Percentiles rank a stretch among this genome's conserved stretches.
Conservation (phyloP, 2,329 filamentous ascomycete genomes). For the Fusarium albosuccineum region DNA sequence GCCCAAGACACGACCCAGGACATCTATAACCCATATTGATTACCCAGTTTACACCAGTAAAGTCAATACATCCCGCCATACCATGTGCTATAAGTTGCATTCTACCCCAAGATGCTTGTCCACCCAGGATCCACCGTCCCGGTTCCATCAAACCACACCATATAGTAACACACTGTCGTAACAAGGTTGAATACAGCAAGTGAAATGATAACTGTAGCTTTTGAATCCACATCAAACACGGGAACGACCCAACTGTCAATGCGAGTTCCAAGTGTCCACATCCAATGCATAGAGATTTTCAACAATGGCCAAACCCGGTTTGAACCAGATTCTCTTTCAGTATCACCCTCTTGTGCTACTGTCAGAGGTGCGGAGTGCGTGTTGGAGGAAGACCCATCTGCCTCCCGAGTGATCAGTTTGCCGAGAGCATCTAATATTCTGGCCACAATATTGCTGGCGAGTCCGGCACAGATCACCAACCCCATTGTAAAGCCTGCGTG, state of each 20-base stretch:
- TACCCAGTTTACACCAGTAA: too few species aligned
- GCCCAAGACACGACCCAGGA: too few species aligned
- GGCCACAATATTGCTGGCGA: background rate
- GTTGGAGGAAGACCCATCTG: background rate
- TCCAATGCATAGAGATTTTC: fast-evolving
- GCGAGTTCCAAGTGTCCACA: background rate
- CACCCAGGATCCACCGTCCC: conserved; percentile 6
- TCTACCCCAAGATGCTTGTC: conserved; percentile 13
- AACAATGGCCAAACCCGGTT: fast-evolving
- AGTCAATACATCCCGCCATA: too few species aligned
- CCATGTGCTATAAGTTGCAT: too few species aligned
- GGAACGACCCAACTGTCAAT: conserved; percentile 1
- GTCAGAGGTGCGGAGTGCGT: too few species aligned
- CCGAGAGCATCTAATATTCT: background rate
- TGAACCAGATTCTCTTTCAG: background rate
- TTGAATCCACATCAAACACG: background rate
- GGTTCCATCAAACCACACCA: conserved; percentile 18
- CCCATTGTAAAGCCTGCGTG: background rate
- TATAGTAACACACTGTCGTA: conserved; percentile 14
- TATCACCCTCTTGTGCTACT: fast-evolving
- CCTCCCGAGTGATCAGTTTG: background rate
- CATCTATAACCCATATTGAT: too few species aligned
- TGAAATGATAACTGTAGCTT: background rate
- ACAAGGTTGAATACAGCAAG: conserved; percentile 13
- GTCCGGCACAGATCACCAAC: background rate